phyloP scores from a whole-genome alignment of 202 grass and related monocot species.

The Cymbopogon flexuosus region DNA sequence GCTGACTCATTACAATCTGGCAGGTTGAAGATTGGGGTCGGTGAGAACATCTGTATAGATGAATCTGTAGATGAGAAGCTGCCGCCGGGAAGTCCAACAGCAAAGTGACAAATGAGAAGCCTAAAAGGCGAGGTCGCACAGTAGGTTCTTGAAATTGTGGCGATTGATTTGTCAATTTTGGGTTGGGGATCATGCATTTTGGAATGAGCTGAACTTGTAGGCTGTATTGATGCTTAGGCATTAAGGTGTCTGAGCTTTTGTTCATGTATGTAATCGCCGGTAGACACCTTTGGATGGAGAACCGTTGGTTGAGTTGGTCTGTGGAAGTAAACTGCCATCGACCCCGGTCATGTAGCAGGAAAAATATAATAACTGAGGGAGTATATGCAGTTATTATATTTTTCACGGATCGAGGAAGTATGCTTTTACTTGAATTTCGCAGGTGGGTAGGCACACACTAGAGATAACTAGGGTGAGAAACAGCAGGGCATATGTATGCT shows the following conservation, averaged over 20 bases:
- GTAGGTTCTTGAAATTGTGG: not conserved
- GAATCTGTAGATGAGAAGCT: not conserved
- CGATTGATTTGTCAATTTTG: not conserved
- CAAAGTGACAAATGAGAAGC: not conserved
- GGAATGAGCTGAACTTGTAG: not conserved
- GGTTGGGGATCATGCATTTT: not conserved
- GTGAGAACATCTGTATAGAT: not conserved
- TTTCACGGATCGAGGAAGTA: too few relatives aligned
- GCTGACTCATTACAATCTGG: not conserved
- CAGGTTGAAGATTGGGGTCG: not conserved
- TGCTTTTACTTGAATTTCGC: too few relatives aligned
- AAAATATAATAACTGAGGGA: too few relatives aligned
- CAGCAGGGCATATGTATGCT: not conserved
- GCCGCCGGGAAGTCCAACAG: not conserved
- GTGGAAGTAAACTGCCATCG: not conserved
- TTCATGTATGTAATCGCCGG: not conserved
- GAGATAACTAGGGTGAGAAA: not conserved
- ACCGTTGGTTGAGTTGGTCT: not conserved
- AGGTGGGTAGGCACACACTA: not conserved
- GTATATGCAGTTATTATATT: too few relatives aligned
- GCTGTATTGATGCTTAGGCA: not conserved
- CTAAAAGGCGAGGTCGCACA: not conserved
- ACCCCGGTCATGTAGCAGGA: not conserved
- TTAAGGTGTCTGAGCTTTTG: constrained; percentile 4
- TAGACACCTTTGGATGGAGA: not conserved